A percentile compares a stretch with the other conserved stretches of the same genome.
phyloP scores from a whole-genome alignment of 495 filamentous ascomycete species.

The Choiromyces venosus region DNA sequence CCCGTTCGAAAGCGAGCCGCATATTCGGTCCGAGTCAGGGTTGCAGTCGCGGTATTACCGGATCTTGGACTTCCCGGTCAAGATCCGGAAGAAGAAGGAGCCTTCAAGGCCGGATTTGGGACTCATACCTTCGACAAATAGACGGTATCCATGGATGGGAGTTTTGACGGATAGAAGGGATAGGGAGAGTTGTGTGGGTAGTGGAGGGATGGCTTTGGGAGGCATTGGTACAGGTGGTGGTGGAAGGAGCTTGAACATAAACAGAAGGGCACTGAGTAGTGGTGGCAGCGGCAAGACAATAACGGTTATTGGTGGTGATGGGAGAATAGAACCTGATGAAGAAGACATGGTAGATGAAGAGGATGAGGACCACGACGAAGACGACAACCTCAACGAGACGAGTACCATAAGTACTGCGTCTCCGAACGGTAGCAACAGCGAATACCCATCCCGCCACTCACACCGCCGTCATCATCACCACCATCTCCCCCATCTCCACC shows the following conservation, averaged over 20 bases:
- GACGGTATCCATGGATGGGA: slow-evolving; percentile 38
- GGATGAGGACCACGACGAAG: neutral
- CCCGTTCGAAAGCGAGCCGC: slow-evolving; percentile 22
- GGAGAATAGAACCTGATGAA: neutral
- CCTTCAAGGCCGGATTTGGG: slow-evolving; percentile 39
- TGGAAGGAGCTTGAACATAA: neutral
- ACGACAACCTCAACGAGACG: neutral
- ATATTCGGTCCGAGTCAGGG: slow-evolving; percentile 32
- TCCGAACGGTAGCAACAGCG: neutral
- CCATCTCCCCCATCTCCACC: neutral
- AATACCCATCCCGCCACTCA: neutral
- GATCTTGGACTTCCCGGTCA: slow-evolving; percentile 32
- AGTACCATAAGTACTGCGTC: neutral
- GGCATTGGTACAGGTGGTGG: neutral
- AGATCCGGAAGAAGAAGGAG: slow-evolving; percentile 37
- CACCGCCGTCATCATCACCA: neutral
- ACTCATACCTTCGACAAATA: slow-evolving; percentile 29
- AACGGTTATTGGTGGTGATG: neutral
- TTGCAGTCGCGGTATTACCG: slow-evolving; percentile 38
- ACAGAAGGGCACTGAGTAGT: neutral
- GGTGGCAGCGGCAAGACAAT: neutral
- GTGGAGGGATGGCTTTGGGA: neutral
- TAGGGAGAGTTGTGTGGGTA: neutral
- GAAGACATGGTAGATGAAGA: neutral
- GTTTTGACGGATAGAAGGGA: slow-evolving; percentile 1